These are phyloP conservation scores for Termitomyces heimii DNA, from an alignment of 768 basidiomycete species.

Conservation along the genomic window DNA sequence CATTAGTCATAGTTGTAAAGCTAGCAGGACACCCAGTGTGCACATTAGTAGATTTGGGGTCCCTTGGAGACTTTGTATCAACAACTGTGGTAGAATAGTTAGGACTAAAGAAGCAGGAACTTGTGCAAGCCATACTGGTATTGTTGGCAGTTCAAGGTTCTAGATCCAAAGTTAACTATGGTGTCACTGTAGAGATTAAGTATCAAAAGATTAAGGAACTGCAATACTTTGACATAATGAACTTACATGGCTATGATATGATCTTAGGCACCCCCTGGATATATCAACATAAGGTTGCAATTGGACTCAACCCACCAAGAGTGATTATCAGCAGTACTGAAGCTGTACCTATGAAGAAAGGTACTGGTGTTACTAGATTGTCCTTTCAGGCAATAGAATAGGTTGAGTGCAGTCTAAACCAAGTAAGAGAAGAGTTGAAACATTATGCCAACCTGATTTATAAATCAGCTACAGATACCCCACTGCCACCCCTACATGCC, in stretches of 20 bases:
- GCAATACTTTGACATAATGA: neutral
- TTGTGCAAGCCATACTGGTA: neutral
- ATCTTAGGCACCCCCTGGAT: neutral
- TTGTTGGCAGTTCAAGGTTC: neutral
- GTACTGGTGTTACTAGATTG: constrained; percentile 5
- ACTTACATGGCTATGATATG: neutral
- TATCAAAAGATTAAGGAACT: neutral
- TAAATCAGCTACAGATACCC: neutral
- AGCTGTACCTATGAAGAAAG: neutral
- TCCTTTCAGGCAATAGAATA: constrained; percentile 5
- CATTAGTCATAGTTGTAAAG: neutral
- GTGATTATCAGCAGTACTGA: neutral
- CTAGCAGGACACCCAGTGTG: neutral
- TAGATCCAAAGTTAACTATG: neutral
- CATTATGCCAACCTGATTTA: neutral
- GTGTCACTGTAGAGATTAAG: neutral
- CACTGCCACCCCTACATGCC: constrained; percentile 24
- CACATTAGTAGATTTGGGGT: neutral
- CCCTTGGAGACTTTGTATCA: neutral
- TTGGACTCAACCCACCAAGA: neutral
- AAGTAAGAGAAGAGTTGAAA: neutral
- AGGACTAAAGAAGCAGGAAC: neutral
- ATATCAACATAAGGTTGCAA: neutral
- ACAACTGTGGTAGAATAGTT: neutral
- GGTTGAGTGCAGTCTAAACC: constrained; percentile 5